Evolutionary conservation across 352 stramenopile species (phyloP), one percentile per base, ranked within the genome.

Genomic region (Pythium scleroteichum): DNA sequence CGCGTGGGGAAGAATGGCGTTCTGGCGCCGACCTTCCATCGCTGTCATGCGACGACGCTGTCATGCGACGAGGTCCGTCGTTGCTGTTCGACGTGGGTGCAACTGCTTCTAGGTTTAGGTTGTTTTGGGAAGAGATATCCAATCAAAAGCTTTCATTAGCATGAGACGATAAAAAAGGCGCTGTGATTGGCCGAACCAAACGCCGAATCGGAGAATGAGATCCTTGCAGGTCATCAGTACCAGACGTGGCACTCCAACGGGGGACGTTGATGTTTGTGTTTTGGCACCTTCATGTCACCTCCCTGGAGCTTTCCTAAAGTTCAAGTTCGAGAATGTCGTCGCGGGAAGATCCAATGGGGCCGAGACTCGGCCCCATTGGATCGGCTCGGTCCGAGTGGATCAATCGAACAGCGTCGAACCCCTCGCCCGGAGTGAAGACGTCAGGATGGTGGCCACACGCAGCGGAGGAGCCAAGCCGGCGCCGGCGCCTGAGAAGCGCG

Each of bases 401-500:
- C 44, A 41, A 65, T 22, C 41, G 50, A 66, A 66, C 27, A 39
- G 41, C 56, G 29, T 57, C 50, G 59, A 61, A 67, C 49, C 59
- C 52, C 22, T 16, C 23, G 22, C 19, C 13, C 22, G 23, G 19
- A 22, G 23, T 32, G n/a, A 38, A 20, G 22, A 24, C 20, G 42
- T 4, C 23, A 58, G 10, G 0, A 73, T 68, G 66, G 66, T 68
- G 14, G 32, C 66, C 41, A 68, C 66, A 20, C 66, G 59, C 20
- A 68, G 54, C 33, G 46, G 54, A 33, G 54, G 54, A 19, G 50
- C 51, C 27, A 64, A 57, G 35, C 26, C 69, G 58, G 26, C 64
- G 59, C 29, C 71, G 68, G 24, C 38, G 13, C 35, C 48, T 5
- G 71, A 83, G 57, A 93, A 93, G 76, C 66, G 75, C 42, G 41